These are phyloP conservation scores for Phytophthora chlamydospora DNA, from an alignment of 352 stramenopile species.

Conservation along the genomic window DNA sequence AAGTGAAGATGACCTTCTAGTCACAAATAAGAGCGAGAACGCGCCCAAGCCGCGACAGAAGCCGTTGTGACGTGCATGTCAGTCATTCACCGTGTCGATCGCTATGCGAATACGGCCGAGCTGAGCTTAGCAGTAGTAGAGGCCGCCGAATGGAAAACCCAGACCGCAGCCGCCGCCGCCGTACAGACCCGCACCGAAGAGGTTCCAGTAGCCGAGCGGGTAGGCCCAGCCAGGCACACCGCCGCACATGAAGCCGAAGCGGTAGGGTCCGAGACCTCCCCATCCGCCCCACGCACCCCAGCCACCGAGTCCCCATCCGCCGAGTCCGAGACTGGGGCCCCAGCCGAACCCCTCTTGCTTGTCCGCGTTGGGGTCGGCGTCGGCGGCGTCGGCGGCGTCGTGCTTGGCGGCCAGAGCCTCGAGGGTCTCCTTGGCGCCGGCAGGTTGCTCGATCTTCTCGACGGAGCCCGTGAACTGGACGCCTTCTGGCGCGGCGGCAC, in stretches of 20 bases:
- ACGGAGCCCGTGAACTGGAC: slow-evolving; percentile 19
- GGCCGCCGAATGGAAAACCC: slow-evolving; percentile 15
- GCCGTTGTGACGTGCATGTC: too few species aligned
- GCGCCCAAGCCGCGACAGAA: too few species aligned
- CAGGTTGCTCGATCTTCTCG: slow-evolving; percentile 15
- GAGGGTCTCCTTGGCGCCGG: slow-evolving; percentile 7
- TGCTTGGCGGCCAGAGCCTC: slow-evolving; percentile 6
- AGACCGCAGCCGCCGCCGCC: slow-evolving; percentile 19
- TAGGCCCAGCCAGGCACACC: slow-evolving; percentile 39
- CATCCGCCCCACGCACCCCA: slow-evolving; percentile 14
- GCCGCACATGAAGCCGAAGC: slow-evolving; percentile 29
- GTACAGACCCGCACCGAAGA: slow-evolving; percentile 22
- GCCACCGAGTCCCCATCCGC: slow-evolving; percentile 8
- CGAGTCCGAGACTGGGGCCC: neutral
- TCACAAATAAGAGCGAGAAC: too few species aligned
- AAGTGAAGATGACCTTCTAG: too few species aligned
- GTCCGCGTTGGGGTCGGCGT: neutral
- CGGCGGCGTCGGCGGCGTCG: neutral
- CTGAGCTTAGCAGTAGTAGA: too few species aligned
- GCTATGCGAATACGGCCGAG: too few species aligned
- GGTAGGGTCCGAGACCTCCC: slow-evolving; percentile 88
- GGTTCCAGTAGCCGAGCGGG: slow-evolving; percentile 43
- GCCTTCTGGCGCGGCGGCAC: slow-evolving; percentile 5
- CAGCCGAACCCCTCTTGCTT: slow-evolving; percentile 3
- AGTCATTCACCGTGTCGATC: too few species aligned